Evolutionary conservation across 2,329 filamentous ascomycete genomes (phyloP).

Genomic region (Pleoardoris graminearum): DNA sequence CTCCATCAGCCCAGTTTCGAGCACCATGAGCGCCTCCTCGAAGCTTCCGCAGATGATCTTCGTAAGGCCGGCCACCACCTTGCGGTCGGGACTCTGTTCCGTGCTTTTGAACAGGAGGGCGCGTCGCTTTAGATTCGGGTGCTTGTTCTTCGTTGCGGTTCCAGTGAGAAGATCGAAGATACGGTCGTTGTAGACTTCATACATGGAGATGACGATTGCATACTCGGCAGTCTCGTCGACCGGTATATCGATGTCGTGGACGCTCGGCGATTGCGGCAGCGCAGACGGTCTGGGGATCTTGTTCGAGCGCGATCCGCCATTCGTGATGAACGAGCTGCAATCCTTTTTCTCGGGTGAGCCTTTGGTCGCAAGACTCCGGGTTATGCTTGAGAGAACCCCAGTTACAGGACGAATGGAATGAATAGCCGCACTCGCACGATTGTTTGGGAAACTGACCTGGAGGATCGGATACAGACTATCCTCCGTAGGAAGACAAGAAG

Average conservation of each 20-base stretch:
- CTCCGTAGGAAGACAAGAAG: conserved; percentile 13
- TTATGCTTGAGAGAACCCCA: conserved; percentile 27
- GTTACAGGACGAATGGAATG: conserved; percentile 42
- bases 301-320: conserved; percentile 57
- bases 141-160: conserved; percentile 59
- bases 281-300: conserved; percentile 70
- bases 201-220: conserved; percentile 91
- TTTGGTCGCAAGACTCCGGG: conserved; percentile 31
- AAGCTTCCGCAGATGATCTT: conserved; percentile 86
- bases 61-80: conserved; percentile 86
- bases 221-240: conserved; percentile 76
- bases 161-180: conserved; percentile 89
- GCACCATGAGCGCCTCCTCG: conserved; percentile 82
- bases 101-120: conserved; percentile 90
- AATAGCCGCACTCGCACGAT: conserved; percentile 23
- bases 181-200: conserved; percentile 97
- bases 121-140: conserved; percentile 63
- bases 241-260: conserved; percentile 69
- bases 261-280: conserved; percentile 73
- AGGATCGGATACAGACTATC: conserved; percentile 29
- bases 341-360: conserved; percentile 52
- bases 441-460: conserved; percentile 18
- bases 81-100: conserved; percentile 84
- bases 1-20: conserved; percentile 87
- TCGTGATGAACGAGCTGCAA: conserved; percentile 58